Base-by-base conservation (phyloP, 371 early-diverging fungal genomes). In the Chytridium lagenaria region DNA sequence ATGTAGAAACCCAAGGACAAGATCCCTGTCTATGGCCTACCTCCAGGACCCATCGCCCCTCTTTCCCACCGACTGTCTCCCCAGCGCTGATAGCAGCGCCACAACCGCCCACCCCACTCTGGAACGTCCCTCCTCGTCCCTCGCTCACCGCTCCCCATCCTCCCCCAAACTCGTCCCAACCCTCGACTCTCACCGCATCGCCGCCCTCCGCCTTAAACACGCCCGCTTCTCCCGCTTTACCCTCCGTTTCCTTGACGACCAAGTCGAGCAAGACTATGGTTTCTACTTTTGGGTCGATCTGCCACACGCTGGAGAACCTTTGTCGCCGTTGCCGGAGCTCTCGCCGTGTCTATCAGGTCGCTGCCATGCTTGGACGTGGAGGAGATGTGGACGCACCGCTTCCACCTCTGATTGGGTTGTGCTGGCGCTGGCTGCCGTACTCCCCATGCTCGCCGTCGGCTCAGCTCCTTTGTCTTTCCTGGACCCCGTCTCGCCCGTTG, bases 211-310 rank as follows among this genome's bases (percentile, higher is more conserved):
- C 23, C 63, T 76, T 1, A 71, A 76, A 22, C 77, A 74, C 31
- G 69, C 74, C 28, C 55, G 77, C 19, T 79, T 80, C 51, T 73
- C 76, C 2, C 59, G 50, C 22, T 34, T 75, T 16, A 83, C 81
- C 19, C 69, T 83, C n/a, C 30, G 63, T 7, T 83, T 81, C 63
- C 51, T 64, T n/a, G 79, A 83, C 67, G 59, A 40, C 26, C 76
- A 78, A 31, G 78, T 75, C 23, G 83, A 83, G 66, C 34, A 34
- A 12, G 77, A 77, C 51, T 83, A 83, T 69, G 57, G 52, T 19
- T 66, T 68, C 19, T 83, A 80, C 73, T 83, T 83, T 57, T 73
- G 81, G 73, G 77, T 22, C 75, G 74, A n/a, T 68, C 65, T 19
- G 59, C 68, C 10, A 26, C 51, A 34, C 52, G 74, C 2, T 83